Evolutionary conservation across 768 basidiomycete species (phyloP), one percentile per base, ranked within the genome.

Genomic region (Lactarius vividus): DNA sequence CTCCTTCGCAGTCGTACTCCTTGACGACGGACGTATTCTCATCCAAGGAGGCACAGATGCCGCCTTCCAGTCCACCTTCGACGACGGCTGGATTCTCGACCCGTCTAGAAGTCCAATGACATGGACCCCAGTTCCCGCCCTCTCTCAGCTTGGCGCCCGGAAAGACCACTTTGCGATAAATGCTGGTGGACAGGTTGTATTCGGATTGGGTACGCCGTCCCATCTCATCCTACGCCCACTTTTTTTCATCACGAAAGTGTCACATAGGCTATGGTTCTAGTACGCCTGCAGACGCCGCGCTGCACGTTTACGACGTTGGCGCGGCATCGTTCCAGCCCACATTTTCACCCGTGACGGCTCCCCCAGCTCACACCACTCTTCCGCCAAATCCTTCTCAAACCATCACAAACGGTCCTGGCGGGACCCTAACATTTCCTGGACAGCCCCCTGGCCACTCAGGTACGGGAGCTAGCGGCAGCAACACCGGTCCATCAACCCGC

Each of bases 1-100:
- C 42, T 85, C 82, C 39, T 92, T 89, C 67, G 87, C 83, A 2
- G 80, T 83, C 16, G 81, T 79, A 1, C 73, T 80, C 10, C 78
- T 87, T 37, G 75, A 80, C 26, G 80, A 80, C 42, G 83, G 82
- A 40, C 83, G 81, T 56, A 77, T 92, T 26, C 75, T 94, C 63
- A 85, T 96, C 18, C 90, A 93, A 26, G 94, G 94, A 5, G 94
- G 94, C 7, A 82, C 84, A 33, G 85, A 91, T 71, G 83, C 81
- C 4, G 72, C 64, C 2, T 69, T 77, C 58, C 82, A 87, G 71
- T 79, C 71, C 4, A 82, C 81, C n/a, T 82, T 80, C 63, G 78
- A 74, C 42, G 88, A 89, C 75, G 94, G 92, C 18, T 89, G 85
- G 87, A 80, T 88, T 61, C 82, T 89, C 40, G 85, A 88, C 72